Base-by-base conservation (phyloP, 2,329 filamentous ascomycete species). In the Alternaria sp. region DNA sequence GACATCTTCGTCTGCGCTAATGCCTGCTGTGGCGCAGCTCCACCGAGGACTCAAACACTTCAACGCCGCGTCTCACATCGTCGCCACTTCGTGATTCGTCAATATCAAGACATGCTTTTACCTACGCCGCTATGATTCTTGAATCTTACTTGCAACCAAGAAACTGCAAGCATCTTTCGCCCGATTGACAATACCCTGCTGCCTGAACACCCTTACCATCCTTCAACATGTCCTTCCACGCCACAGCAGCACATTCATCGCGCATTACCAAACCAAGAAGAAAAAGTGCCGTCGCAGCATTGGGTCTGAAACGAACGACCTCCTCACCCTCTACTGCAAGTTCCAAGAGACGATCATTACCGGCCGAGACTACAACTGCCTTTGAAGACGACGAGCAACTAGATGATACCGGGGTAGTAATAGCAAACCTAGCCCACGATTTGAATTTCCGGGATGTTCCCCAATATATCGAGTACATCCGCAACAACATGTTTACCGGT, bases 381-480 rank as follows among this genome's bases (percentile, higher is more conserved):
- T 54, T 53, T 48, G 60, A 70, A n/a, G 72, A 79, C 11, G 81
- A 84, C 51, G 72, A 75, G 43, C 64, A 66, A 32, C 84, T 92
- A 16, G 84, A 88, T 44, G 88, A 92, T 67, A 75, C 81, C 14
- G 89, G 89, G 11, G 18, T 41, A 22, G 78, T 87, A 9, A 81
- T 87, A 16, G 80, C 81, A 32, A 81, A 85, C 3, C 79, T 91
- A 0, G 83, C 84, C 12, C 79, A 82, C 32, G 85, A 89, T 64
- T 78, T 87, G 14, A 83, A 81, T 28, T 83, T 90, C 5, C 82
- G 86, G 51, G 87, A 90, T 73, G 85, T 89, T 1, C 82, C 87
- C 0, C 89, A 91, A 72, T 87, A 81, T 22, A 87, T 92, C 72
- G 81, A 84, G 52, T 86, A 89, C 75, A 85, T 89, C 51, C 85